A percentile compares a stretch with the other conserved stretches of the same genome.
Conservation (phyloP, 805 yeast species). For the Starmerella riodocensis region DNA sequence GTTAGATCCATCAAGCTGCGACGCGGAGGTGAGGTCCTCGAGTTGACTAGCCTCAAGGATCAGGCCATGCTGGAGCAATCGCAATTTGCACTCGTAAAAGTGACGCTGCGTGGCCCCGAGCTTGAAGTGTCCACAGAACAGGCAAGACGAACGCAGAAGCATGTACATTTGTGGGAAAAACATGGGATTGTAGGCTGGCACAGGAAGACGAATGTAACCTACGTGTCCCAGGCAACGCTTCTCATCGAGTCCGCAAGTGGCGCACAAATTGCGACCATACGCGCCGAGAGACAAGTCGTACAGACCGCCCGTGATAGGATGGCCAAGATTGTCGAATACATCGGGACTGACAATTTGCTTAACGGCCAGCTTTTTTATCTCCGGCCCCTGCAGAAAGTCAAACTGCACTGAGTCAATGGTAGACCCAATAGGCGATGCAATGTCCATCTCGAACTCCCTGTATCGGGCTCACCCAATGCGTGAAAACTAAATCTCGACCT, state of each 20-base stretch:
- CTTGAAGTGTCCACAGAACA: slow-evolving; percentile 80
- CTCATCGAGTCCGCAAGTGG: slow-evolving; percentile 93
- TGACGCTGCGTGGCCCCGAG: slow-evolving; percentile 59
- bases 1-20: slow-evolving; percentile 19
- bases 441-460: slow-evolving; percentile 53
- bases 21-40: slow-evolving; percentile 40
- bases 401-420: slow-evolving; percentile 88
- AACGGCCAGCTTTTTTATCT: slow-evolving; percentile 75
- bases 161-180: slow-evolving; percentile 86
- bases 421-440: slow-evolving; percentile 91
- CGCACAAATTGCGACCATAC: slow-evolving; percentile 71
- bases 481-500: background rate
- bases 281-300: slow-evolving; percentile 96
- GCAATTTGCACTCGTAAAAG: slow-evolving; percentile 61
- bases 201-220: slow-evolving; percentile 94
- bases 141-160: slow-evolving; percentile 69
- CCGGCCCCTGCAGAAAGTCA: slow-evolving; percentile 67
- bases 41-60: slow-evolving; percentile 62
- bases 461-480: background rate
- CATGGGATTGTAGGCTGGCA: slow-evolving; percentile 88
- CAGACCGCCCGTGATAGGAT: slow-evolving; percentile 85
- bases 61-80: slow-evolving; percentile 76
- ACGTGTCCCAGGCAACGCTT: slow-evolving; percentile 94
- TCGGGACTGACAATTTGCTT: slow-evolving; percentile 92
- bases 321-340: slow-evolving; percentile 92